Evolutionary conservation across 2,329 filamentous ascomycete species (phyloP), one percentile per base, ranked within the genome.

Genomic region (Fusarium graminum): DNA sequence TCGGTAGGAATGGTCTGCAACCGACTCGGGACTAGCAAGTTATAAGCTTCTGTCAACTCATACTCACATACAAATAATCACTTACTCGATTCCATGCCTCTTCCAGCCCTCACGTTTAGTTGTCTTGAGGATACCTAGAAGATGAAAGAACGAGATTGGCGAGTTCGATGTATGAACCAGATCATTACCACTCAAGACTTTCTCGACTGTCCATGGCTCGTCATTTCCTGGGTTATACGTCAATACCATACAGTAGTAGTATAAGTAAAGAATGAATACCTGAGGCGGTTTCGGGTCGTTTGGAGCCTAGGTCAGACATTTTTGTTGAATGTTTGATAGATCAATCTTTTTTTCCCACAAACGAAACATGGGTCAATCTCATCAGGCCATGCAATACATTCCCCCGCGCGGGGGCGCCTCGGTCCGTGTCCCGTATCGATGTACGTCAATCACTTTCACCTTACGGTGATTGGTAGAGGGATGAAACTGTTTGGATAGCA

Each of bases 1-100:
- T 79, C 95, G 93, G 80, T 98, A 99, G 93, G 98, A 99, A 84
- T 99, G 95, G 80, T 99, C 95, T 52, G 92, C 87, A 75, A 99
- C 97, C 2, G 93, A 97, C 79, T 99, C 95, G 75, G 92, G 91
- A 57, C 85, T 88, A 65, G 7, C 32, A 34, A 17, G 25, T 17
- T 44, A 43, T 55, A 10, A 59, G 57, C 39, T 30, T 46, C 22
- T 19, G n/a, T 34, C 26, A 25, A 25, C 4, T 22, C 19, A 11
- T 13, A 17, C 19, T 39, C 29, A 7, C 10, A 9, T 11, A n/a
- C 8, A n/a, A 19, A 14, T 22, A 14, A 16, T 22, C 25, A 65
- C 63, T 46, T 25, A 61, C 77, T 45, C 74, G 67, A 98, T 93
- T 46, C 88, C 89, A 77, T 97, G 97, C 43, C 94, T 88, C 59